These are phyloP conservation scores for Cercospora sojina DNA, from an alignment of 2,329 filamentous ascomycete species.

Conservation along the genomic window DNA sequence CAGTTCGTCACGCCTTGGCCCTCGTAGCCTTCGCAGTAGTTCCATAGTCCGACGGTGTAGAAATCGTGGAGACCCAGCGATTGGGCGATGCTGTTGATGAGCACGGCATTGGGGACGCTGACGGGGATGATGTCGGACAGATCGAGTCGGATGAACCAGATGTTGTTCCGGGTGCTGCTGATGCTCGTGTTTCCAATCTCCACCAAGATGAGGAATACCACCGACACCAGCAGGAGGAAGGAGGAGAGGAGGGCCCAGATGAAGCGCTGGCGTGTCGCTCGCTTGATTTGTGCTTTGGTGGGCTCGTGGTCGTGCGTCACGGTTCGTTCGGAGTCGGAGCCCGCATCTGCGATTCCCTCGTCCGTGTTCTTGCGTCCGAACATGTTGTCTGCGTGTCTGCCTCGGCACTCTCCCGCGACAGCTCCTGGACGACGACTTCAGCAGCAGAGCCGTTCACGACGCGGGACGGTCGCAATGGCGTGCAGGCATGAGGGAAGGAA, in stretches of 20 bases:
- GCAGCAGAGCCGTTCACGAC: not conserved
- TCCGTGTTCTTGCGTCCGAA: constrained; percentile 35
- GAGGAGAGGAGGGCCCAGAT: constrained; percentile 65
- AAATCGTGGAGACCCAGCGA: constrained; percentile 89
- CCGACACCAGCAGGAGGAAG: constrained; percentile 69
- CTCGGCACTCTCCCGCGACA: not conserved
- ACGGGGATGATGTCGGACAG: constrained; percentile 77
- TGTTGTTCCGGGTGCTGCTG: constrained; percentile 62
- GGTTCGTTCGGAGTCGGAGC: constrained; percentile 33
- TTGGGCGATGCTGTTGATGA: constrained; percentile 85
- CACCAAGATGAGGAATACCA: constrained; percentile 78
- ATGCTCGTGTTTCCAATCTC: constrained; percentile 70
- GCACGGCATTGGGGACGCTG: constrained; percentile 66
- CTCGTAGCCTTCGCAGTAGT: constrained; percentile 83
- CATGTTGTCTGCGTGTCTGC: constrained; percentile 25
- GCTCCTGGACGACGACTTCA: not conserved
- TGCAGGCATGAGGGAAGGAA: not conserved
- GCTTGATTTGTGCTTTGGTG: constrained; percentile 45
- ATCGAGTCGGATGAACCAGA: constrained; percentile 83
- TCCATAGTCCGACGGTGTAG: constrained; percentile 90
- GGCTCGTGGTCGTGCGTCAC: constrained; percentile 34
- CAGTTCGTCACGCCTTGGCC: constrained; percentile 74
- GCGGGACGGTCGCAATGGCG: not conserved
- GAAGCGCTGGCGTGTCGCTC: constrained; percentile 54
- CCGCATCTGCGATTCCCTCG: constrained; percentile 9